Evolutionary conservation across 495 filamentous ascomycete species (phyloP), one percentile per base, ranked within the genome.

Genomic region (Cladorrhinum samala): DNA sequence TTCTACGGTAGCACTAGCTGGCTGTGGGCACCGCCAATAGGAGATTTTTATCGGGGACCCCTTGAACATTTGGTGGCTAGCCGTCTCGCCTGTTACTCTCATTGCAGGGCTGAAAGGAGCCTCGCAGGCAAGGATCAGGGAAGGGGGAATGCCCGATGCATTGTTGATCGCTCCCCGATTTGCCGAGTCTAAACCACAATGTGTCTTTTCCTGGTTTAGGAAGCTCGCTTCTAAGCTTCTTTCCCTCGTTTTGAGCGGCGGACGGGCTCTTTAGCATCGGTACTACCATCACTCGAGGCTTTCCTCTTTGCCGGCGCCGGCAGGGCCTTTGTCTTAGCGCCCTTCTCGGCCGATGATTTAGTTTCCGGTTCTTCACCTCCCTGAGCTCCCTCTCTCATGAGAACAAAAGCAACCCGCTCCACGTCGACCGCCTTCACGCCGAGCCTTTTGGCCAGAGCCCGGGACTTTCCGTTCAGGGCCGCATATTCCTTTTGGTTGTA

Each of bases 341-440:
- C 21, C 18, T n/a, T n/a, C n/a, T 42, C 41, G 48, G 38, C 51
- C 38, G 16, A 44, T 2, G 42, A 20, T 46, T 21, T 43, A 51
- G 50, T 47, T 57, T 44, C 53, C 19, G 46, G 14, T 33, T 53
- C 46, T 33, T 33, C 24, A 7, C 23, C 42, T 2, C 23, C 19
- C 48, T 54, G 46, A 13, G 19, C 33, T 8, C 49, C 23, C 25
- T 72, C 63, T 55, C 71, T 74, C 66, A 81, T 73, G 18, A 77
- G 50, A 49, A 86, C 83, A 59, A 80, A 88, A 8, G 84, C 87
- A 21, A 82, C 84, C 41, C 79, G 83, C 61, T 91, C 87, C 17
- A 88, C 63, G 41, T 87, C 80, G 17, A 73, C 65, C 13, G 80
- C 80, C 3, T 68, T 74, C 5, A 86, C 72, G 30, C 68, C 68